Evolutionary conservation across 768 basidiomycete species (phyloP), one percentile per base, ranked within the genome.

Genomic region (Rubroboletus satanas): DNA sequence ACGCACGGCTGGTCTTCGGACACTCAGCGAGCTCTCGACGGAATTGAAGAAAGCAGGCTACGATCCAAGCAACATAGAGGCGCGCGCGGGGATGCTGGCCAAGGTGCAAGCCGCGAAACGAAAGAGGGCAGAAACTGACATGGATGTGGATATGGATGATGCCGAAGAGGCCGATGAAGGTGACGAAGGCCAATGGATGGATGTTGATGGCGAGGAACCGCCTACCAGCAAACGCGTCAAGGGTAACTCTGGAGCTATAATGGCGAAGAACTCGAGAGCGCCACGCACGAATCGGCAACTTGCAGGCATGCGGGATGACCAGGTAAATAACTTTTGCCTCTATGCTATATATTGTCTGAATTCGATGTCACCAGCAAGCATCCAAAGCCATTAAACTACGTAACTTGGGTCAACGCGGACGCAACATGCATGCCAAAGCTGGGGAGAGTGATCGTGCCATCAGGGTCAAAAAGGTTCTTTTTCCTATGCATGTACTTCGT

Each of bases 381-480:
- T 77, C 83, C 56, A 87, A 86, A 67, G 91, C 96, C 17, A 74
- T 82, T 70, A 83, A 87, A 66, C 77, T 98, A 54, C 88, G 91
- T 61, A 90, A 92, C 64, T 81, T 96, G 51, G 87, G 87, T 7
- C 93, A 96, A 70, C 80, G 96, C 61, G 82, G 81, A 51, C 87
- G 93, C 56, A 96, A 96, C 70, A 83, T 84, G 78, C 79, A 85
- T 42, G 96, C 93, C 26, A 92, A 88, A 69, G 95, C 94, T 37
- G 91, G 90, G 55, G 96, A 99, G 79, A 78, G 83, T 55, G 93
- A 95, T 75, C 84, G 90, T 60, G 80, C 80, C 11, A 93, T 93
- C 74, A 80, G 75, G 66, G 79, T 79, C 58, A 92, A 92, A 80
- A 92, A 88, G 90, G 91, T 91, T 49, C 12, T 79, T 75, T 75